Evolutionary conservation across 163 green algal genomes (phyloP), one percentile per base, ranked within the genome.

Genomic region (Coccomyxa subellipsoidea): DNA sequence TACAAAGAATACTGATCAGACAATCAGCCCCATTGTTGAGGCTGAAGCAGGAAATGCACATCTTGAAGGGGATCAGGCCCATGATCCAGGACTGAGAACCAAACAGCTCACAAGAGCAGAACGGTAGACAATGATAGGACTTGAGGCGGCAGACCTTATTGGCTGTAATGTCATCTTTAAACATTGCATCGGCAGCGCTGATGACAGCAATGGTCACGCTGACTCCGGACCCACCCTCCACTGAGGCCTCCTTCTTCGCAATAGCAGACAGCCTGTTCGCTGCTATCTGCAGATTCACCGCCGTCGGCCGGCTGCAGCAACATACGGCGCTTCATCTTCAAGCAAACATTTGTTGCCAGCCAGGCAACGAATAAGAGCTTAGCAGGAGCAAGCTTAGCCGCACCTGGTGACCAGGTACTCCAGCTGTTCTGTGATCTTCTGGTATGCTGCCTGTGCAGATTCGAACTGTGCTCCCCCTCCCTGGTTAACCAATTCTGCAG

Each of bases 251-350:
- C 10, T 75, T 53, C 5, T 70, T 70, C 7, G 92, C 88, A 4
- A 94, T 77, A 0, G 54, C 77, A 38, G 88, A 92, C 18, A 99
- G 87, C 73, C 92, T 91, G n/a, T 86, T 78, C 1, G 90, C 91
- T 21, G 96, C 94, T 59, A 98, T 91, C 9, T 85, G 82, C 40
- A 99, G 87, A 84, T 99, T 99, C n/a, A 99, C 96, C 9, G 96
- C 96, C 0, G 96, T 99, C 7, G 96, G 96, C 7, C 96, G 94
- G 82, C 91, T 97, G 90, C 81, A 88, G 25, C 4, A 79, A 25
- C 37, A 66, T 29, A 39, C 8, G 8, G 35, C 80, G 66, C 35
- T 23, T 79, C 32, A 34, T 32, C 31, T 76, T 15, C 31, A 32
- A 76, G 69, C 69, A 76, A 23, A 15, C 31, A 23, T 12, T 35